Base-by-base conservation (phyloP, 805 yeast species). In the Metschnikowia shivogae region DNA sequence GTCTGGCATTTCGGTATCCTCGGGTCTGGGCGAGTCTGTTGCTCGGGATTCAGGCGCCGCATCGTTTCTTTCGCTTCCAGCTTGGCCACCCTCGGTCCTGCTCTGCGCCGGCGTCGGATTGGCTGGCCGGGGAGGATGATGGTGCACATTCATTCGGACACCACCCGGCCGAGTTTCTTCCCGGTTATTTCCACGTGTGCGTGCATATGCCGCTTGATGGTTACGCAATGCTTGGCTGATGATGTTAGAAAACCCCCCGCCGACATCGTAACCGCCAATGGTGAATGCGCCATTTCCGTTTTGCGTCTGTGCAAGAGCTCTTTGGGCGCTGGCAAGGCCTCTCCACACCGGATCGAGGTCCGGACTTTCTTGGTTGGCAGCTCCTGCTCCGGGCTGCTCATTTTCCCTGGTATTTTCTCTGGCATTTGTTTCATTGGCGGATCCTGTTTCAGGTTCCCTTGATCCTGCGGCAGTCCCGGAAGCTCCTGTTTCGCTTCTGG, bases 1-100 rank as follows among this genome's bases (percentile, higher is more conserved):
- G 19, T 46, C 52, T 8, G 52, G 50, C 52, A 46, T 46, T n/a
- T 49, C 52, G 1, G 50, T 43, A 28, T 48, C 50, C 32, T 48
- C 51, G 19, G 46, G 29, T 22, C 36, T 31, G 7, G 48, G 40
- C 12, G 42, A 22, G 14, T 24, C 35, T 5, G 40, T 29, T n/a
- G 19, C 20, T 19, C 19, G 26, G 8, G 26, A 22, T 22, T 22
- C 26, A 5, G 8, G 26, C 26, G 8, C 26, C 40, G 20, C 40
- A 12, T 17, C 27, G 29, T 20, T 28, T 29, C 40, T 28, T n/a
- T 37, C 32, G 7, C 17, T 10, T 5, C 27, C 26, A 3, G 8
- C 26, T 13, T 29, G 32, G 13, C 7, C 32, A 6, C 32, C 32
- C 13, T 29, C 32, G 32, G 32, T 29, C 6, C 26, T 2, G 26